Base-by-base conservation (phyloP, 495 filamentous ascomycete species). In the Trichoderma asperelloides region DNA sequence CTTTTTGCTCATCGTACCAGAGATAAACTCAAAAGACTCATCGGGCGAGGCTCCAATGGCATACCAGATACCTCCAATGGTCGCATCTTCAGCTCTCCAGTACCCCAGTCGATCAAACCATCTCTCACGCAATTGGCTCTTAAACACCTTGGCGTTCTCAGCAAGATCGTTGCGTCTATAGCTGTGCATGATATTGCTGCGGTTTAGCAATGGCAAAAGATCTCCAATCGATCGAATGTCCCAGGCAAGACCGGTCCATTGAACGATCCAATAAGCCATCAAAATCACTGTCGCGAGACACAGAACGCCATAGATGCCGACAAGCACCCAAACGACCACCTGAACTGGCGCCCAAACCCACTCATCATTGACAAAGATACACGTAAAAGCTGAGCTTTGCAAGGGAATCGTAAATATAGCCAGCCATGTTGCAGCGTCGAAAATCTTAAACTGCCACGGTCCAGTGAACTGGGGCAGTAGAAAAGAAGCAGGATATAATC, bases 271-370 rank as follows among this genome's bases (percentile, higher is more conserved):
- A 65, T 75, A 78, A 16, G 78, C 69, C 23, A 89, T 73, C 8
- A 90, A 68, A 21, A 81, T 69, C 37, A 84, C 66, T 3, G 88
- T 74, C 5, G 86, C 88, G 49, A 87, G 71, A 4, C 87, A 71
- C 68, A 93, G 72, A 2, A 91, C 75, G 6, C 89, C 75, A 74
- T 96, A 97, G 0, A 93, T 71, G 16, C 78, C 89, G 41, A 93
- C 85, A 45, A 93, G 77, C 2, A 87, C 86, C 92, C 92, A 97
- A 11, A 88, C 89, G 25, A 93, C 80, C 3, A 86, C 85, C 68
- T 90, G 85, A 1, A 91, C 90, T 0, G 89, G 82, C 8, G 90
- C 82, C 93, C 93, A 97, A 40, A 78, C 82, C 91, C 91, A 97
- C n/a, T 65, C 70, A 12, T 70, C 75, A 65, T 78, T 71, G 11